Evolutionary conservation across 2,329 filamentous ascomycete species (phyloP).

Genomic region (Trichoderma koningiopsis): DNA sequence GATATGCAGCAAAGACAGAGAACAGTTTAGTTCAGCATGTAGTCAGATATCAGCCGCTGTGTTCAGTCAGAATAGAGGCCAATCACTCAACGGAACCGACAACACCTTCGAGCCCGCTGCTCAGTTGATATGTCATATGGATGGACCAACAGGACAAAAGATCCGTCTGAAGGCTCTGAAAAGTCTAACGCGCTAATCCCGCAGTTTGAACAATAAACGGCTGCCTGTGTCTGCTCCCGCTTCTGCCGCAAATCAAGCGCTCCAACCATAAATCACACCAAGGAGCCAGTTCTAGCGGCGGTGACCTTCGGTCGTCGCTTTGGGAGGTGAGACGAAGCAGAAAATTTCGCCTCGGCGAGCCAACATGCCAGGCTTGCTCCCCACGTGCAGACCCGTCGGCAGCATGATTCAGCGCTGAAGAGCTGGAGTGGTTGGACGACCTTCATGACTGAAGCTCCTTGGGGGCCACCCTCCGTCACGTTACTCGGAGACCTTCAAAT

Average conservation of each 20-base stretch:
- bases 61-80: slow-evolving; percentile 9
- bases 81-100: slow-evolving; percentile 5
- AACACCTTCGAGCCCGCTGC: neutral
- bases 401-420: slow-evolving; percentile 14
- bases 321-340: slow-evolving; percentile 11
- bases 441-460: slow-evolving; percentile 13
- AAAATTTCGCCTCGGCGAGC: slow-evolving; percentile 14
- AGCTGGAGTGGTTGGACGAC: slow-evolving; percentile 12
- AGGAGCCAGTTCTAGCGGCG: slow-evolving; percentile 16
- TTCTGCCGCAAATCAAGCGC: slow-evolving; percentile 9
- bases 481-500: slow-evolving; percentile 37
- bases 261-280: slow-evolving; percentile 5
- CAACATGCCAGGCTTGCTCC: slow-evolving; percentile 3
- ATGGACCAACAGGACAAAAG: slow-evolving; percentile 23
- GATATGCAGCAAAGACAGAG: neutral
- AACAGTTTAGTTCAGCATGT: slow-evolving; percentile 4
- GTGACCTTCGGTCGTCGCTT: neutral
- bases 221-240: neutral
- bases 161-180: neutral
- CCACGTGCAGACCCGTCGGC: slow-evolving; percentile 6
- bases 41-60: slow-evolving; percentile 13
- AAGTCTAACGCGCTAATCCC: slow-evolving; percentile 37
- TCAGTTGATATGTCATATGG: slow-evolving; percentile 12
- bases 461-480: slow-evolving; percentile 34
- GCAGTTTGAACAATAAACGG: slow-evolving; percentile 28